Evolutionary conservation across 495 filamentous ascomycete species (phyloP).

Genomic region (Xanthoparmelia taractica): DNA sequence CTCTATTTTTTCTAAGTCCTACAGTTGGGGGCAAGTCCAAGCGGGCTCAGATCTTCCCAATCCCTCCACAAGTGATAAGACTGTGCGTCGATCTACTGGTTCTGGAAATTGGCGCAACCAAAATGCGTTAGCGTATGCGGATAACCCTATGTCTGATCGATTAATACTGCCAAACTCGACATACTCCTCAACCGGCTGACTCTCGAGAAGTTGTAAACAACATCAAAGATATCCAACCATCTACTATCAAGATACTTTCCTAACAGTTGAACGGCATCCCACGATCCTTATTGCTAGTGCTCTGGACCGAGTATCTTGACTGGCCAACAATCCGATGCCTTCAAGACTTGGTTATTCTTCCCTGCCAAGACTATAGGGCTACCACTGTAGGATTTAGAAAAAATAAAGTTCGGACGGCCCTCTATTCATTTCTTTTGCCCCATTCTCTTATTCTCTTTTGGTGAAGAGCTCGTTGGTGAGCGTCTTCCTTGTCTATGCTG

Average conservation of each 20-base stretch:
- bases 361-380: too few relatives aligned
- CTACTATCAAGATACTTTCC: neutral
- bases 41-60: neutral
- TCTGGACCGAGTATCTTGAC: neutral
- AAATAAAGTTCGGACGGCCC: too few relatives aligned
- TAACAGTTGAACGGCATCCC: neutral
- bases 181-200: neutral
- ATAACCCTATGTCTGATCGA: neutral
- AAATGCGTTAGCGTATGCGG: neutral
- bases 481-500: too few relatives aligned
- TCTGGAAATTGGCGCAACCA: neutral
- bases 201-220: neutral
- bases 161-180: neutral
- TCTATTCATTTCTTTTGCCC: too few relatives aligned
- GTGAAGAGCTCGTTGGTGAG: too few relatives aligned
- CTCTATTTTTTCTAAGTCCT: too few relatives aligned
- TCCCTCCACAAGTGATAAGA: neutral
- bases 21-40: too few relatives aligned
- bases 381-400: too few relatives aligned
- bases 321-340: neutral
- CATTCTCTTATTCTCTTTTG: too few relatives aligned
- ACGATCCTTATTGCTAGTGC: neutral
- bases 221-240: too few relatives aligned
- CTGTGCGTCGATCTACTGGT: neutral
- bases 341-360: neutral